Evolutionary conservation across 805 yeast species (phyloP), one percentile per base, ranked within the genome.

Genomic region (Kazachstania africana): DNA sequence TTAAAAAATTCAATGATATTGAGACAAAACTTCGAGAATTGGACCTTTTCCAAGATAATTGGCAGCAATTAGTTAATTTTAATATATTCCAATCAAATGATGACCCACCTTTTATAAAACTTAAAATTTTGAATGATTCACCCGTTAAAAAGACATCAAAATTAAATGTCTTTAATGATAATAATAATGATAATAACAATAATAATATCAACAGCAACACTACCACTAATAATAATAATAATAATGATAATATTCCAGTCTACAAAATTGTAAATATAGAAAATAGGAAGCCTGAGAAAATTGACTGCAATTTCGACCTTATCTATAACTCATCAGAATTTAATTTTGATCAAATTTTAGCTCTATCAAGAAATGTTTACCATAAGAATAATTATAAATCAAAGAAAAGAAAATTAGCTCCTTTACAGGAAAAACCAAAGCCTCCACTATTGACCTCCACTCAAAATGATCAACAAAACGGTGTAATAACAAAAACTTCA

Each of bases 321-420:
- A 46, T 79, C 21, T 68, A 75, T 39, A 45, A 37, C 15, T 44
- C 45, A 0, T 72, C 68, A 26, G 91, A 79, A 38, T 66, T 57
- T 31, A 74, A 79, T 36, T 47, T 78, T 4, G 70, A 66, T 27
- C 95, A 87, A 46, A 51, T 84, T 3, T 53, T 81, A 28, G 78
- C 81, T 0, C 50, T 61, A 26, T 54, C 66, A 23, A 60, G 74
- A 45, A 60, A 63, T 9, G 20, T 53, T 8, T 44, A 48, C 30
- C 17, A 36, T 10, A 37, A 36, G 15, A 25, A 10, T 16, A 18
- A 27, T 19, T n/a, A n/a, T n/a, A 17, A 22, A 16, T 10, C 23
- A 27, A 13, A 23, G 22, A 19, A 10, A 19, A 8, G 6, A 19
- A 19, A 19, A 19, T 8, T 19, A 6, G 8, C 8, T 8, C 27